These are phyloP conservation scores for Coprinopsis cinerea DNA, from an alignment of 768 basidiomycete genomes.

Conservation along the genomic window DNA sequence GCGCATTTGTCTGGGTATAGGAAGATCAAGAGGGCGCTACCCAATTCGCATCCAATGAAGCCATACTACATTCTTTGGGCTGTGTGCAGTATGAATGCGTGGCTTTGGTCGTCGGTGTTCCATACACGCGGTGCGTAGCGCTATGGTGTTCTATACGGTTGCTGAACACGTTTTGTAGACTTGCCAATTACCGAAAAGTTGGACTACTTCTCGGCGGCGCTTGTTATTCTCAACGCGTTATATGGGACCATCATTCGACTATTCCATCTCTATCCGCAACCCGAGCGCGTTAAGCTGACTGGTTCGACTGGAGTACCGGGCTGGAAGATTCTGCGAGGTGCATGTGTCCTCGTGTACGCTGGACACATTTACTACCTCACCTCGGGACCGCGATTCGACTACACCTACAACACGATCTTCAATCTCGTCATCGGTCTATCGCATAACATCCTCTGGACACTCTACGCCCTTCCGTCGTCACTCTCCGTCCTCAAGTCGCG, in stretches of 20 bases:
- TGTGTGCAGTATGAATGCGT: slow-evolving; percentile 75
- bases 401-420: slow-evolving; percentile 88
- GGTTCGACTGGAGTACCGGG: neutral
- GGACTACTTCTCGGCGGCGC: slow-evolving; percentile 93
- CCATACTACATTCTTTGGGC: slow-evolving; percentile 63
- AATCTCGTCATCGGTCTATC: slow-evolving; percentile 68
- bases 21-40: slow-evolving; percentile 41
- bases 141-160: neutral
- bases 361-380: slow-evolving; percentile 77
- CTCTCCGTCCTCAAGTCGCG: slow-evolving; percentile 39
- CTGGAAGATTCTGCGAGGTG: slow-evolving; percentile 36
- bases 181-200: slow-evolving; percentile 76
- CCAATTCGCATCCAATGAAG: slow-evolving; percentile 61
- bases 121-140: slow-evolving; percentile 76
- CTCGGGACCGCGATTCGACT: slow-evolving; percentile 77
- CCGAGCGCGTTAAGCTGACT: slow-evolving; percentile 21
- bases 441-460: slow-evolving; percentile 80
- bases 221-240: slow-evolving; percentile 76
- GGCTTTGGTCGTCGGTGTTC: slow-evolving; percentile 89
- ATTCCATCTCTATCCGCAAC: slow-evolving; percentile 62
- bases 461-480: slow-evolving; percentile 56
- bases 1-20: slow-evolving; percentile 60
- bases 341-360: slow-evolving; percentile 53
- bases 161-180: slow-evolving; percentile 43
- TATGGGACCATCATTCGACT: slow-evolving; percentile 74